Evolutionary conservation across 1,139 yeast species (phyloP).

Genomic region (Diutina neorugosa): DNA sequence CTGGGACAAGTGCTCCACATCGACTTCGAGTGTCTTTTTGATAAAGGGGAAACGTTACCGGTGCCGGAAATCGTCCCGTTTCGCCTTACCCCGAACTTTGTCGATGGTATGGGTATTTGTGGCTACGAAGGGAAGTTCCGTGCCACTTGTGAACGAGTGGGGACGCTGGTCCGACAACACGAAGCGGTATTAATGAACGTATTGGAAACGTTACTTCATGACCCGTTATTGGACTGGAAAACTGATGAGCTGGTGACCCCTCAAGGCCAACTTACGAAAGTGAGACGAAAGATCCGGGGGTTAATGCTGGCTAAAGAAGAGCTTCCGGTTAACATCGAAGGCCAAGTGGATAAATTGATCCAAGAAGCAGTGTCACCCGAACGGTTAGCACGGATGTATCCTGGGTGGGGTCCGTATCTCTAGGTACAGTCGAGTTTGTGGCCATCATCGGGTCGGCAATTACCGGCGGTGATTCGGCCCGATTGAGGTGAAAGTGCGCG

Average conservation of each 20-base stretch:
- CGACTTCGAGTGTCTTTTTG: slow-evolving; percentile 93
- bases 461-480: too few species aligned
- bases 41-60: slow-evolving; percentile 59
- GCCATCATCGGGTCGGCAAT: too few species aligned
- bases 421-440: too few species aligned
- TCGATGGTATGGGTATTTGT: slow-evolving; percentile 83
- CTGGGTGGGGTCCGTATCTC: slow-evolving; percentile 82
- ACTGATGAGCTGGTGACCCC: slow-evolving; percentile 29
- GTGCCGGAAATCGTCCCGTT: slow-evolving; percentile 94
- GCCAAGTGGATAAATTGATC: slow-evolving; percentile 83
- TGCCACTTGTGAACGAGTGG: slow-evolving; percentile 75
- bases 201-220: slow-evolving; percentile 84
- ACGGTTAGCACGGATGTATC: slow-evolving; percentile 74
- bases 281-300: slow-evolving; percentile 77
- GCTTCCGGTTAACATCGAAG: slow-evolving; percentile 78
- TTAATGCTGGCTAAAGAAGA: slow-evolving; percentile 67
- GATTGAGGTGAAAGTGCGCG: too few species aligned
- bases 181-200: slow-evolving; percentile 88
- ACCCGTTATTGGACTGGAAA: slow-evolving; percentile 73
- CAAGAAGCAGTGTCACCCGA: slow-evolving; percentile 71
- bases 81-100: slow-evolving; percentile 76
- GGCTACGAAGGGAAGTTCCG: slow-evolving; percentile 90
- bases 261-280: slow-evolving; percentile 58
- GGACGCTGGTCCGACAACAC: slow-evolving; percentile 57
- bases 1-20: slow-evolving; percentile 83